phyloP scores from a whole-genome alignment of 805 yeast genomes.

The Zygosaccharomyces gambellarensis region DNA sequence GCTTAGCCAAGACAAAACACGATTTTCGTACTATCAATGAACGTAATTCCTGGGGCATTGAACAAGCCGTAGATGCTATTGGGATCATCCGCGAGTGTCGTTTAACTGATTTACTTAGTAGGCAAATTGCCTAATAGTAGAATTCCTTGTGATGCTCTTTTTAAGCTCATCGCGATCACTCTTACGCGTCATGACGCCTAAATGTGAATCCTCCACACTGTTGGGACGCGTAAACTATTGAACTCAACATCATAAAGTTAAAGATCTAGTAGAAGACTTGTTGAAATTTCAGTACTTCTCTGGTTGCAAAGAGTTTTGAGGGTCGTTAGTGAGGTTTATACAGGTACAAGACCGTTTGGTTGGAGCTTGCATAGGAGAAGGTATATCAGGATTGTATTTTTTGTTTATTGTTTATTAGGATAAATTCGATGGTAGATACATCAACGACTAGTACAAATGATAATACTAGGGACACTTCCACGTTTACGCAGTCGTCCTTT shows the following conservation, averaged over 20 bases:
- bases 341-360: neutral
- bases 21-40: neutral
- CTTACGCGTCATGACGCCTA: conserved; percentile 2
- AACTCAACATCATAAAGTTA: neutral
- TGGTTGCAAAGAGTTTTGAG: neutral
- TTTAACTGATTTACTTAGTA: too few relatives aligned
- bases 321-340: neutral
- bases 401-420: neutral
- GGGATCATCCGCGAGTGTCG: too few relatives aligned
- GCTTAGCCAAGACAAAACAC: conserved; percentile 1
- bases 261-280: neutral
- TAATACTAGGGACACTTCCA: conserved; percentile 2
- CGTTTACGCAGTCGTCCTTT: conserved; percentile 1
- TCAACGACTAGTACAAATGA: neutral
- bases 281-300: neutral
- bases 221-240: conserved; percentile 5
- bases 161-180: neutral
- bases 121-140: too few relatives aligned
- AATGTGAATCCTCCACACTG: neutral
- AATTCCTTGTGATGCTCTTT: neutral
- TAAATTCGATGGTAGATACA: conserved; percentile 3
- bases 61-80: too few relatives aligned
- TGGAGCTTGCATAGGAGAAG: too few relatives aligned
- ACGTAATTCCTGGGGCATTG: too few relatives aligned
- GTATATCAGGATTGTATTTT: neutral